phyloP scores from a whole-genome alignment of 2,329 filamentous ascomycete species.

The Teratosphaeria destructans region DNA sequence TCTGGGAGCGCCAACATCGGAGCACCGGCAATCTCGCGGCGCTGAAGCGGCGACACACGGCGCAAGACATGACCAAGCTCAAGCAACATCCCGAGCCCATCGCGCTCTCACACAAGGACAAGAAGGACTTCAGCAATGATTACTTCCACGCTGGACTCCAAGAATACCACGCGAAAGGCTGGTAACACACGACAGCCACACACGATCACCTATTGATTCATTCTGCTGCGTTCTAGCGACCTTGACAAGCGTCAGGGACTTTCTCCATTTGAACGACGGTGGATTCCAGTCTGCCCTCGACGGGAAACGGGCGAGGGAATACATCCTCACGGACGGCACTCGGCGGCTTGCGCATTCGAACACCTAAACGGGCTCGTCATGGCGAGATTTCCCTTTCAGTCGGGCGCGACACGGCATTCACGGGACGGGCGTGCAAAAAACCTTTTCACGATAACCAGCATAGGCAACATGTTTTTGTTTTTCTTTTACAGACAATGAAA shows the following conservation, averaged over 20 bases:
- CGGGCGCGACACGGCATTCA: neutral
- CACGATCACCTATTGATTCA: constrained; percentile 7
- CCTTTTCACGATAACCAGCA: constrained; percentile 1
- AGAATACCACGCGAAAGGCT: constrained; percentile 77
- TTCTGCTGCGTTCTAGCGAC: constrained; percentile 20
- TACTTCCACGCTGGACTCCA: constrained; percentile 75
- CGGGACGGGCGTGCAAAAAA: neutral
- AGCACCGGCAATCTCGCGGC: constrained; percentile 80
- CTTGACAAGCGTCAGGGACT: constrained; percentile 1
- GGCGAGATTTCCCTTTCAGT: neutral
- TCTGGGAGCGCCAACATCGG: constrained; percentile 94
- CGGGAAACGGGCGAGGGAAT: neutral
- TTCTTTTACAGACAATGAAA: neutral
- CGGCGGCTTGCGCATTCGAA: neutral
- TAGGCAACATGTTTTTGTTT: neutral
- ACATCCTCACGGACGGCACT: neutral
- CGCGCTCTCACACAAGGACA: constrained; percentile 26
- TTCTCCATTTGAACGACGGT: neutral
- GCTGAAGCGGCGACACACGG: constrained; percentile 80
- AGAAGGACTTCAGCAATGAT: constrained; percentile 64
- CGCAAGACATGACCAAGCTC: constrained; percentile 81
- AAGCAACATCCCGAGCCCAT: constrained; percentile 64
- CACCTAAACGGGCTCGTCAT: neutral
- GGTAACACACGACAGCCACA: constrained; percentile 42
- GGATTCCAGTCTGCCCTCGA: neutral